Evolutionary conservation across 1,139 yeast genomes (phyloP).

Genomic region (Kurtzmaniella quercitrusa): DNA sequence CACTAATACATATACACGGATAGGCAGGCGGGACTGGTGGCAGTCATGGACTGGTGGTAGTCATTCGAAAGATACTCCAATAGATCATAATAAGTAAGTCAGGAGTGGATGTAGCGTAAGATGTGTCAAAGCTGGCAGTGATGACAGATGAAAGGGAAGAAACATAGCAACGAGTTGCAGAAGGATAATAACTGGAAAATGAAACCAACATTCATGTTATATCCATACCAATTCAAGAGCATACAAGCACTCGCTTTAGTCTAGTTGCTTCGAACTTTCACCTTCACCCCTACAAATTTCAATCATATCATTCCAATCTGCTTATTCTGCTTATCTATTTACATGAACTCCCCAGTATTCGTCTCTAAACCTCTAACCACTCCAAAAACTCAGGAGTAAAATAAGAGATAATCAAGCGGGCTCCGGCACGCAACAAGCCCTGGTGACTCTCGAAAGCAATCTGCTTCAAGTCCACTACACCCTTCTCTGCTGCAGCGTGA

Average conservation of each 20-base stretch:
- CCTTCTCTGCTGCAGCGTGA: constrained; percentile 98
- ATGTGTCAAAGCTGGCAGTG: too few relatives aligned
- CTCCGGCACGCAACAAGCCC: constrained; percentile 95
- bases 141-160: too few relatives aligned
- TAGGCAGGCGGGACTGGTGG: background rate
- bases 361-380: constrained; percentile 55
- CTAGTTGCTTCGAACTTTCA: too few relatives aligned
- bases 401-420: constrained; percentile 83
- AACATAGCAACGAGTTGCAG: too few relatives aligned
- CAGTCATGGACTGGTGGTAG: background rate
- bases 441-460: constrained; percentile 91
- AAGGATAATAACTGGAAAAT: too few relatives aligned
- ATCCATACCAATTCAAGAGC: too few relatives aligned
- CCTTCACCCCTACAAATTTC: too few relatives aligned
- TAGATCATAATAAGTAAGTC: background rate
- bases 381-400: constrained; percentile 95
- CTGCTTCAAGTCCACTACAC: constrained; percentile 78
- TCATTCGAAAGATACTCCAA: background rate
- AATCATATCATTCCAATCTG: too few relatives aligned
- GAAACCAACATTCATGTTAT: too few relatives aligned
- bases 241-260: too few relatives aligned
- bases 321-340: too few relatives aligned
- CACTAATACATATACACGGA: background rate
- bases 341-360: background rate
- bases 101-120: too few relatives aligned